Base-by-base conservation (phyloP, 1,284 basidiomycete species). In the Ustilago hordei region DNA sequence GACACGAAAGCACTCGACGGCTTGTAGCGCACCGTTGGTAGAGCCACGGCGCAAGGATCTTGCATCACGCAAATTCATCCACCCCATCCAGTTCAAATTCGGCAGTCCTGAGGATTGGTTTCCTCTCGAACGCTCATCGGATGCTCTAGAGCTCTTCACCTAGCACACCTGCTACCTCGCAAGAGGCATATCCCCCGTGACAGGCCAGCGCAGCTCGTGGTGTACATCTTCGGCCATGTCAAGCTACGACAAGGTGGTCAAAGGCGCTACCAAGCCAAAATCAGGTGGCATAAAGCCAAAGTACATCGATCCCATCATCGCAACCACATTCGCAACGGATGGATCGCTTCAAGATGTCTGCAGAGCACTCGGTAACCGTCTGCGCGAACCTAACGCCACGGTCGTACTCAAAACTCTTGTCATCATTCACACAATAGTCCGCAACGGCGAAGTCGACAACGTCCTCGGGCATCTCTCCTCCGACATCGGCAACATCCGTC, bases 351-450 rank as follows among this genome's bases (percentile, higher is more conserved):
- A 93, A 82, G 95, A 98, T 86, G 93, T 99, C 71, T 93, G 93
- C 88, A 92, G 92, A 81, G 92, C 95, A 1, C 89, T 99, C 39
- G 89, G 92, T 2, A 90, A 92, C 19, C 90, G 94, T 41, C 90
- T 99, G 71, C 89, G 93, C 38, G 96, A 99, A 82, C 92, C 94
- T 28, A 98, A 96, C 86, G 91, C 91, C 36, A 91, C 95, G 59
- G 95, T 96, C 85, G 95, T 95, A 17, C 97, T 98, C 91, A 99
- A 99, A 85, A 93, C 95, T 0, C 89, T 99, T 79, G 92, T 99
- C 82, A 93, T 97, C 7, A 88, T 98, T 23, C 96, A 99, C 86
- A 95, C 92, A 36, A 93, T 99, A 92, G 93, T 99, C 84, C 91
- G 95, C 35, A 94, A 94, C 70, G 95, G 95, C 17, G 90, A 93